phyloP scores from a whole-genome alignment of 2,329 filamentous ascomycete species.

The Sordariomycetes sp. region DNA sequence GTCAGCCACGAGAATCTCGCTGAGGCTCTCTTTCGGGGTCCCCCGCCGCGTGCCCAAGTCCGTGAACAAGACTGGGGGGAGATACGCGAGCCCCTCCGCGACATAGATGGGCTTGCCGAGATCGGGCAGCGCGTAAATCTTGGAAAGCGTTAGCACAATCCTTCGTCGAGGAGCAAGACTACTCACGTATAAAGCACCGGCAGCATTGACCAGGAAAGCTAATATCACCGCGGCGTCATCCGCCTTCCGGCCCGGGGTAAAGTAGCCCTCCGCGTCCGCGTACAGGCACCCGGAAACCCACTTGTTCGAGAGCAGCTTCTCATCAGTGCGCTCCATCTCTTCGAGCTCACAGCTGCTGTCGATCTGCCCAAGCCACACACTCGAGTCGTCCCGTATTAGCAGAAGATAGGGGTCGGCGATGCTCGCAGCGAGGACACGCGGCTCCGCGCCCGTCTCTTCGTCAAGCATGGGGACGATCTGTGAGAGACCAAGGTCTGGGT shows the following conservation, averaged over 20 bases:
- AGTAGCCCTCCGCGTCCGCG: slow-evolving; percentile 45
- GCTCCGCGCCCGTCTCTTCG: slow-evolving; percentile 73
- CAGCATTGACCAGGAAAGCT: slow-evolving; percentile 63
- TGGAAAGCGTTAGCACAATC: neutral
- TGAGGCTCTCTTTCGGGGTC: slow-evolving; percentile 57
- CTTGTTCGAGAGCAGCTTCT: slow-evolving; percentile 43
- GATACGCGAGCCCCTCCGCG: slow-evolving; percentile 63
- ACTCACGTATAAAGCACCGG: slow-evolving; percentile 64
- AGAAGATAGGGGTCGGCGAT: slow-evolving; percentile 80
- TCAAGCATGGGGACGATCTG: slow-evolving; percentile 92
- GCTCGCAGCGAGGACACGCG: slow-evolving; percentile 64
- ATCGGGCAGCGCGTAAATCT: slow-evolving; percentile 69
- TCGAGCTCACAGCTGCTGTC: slow-evolving; percentile 67
- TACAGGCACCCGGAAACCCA: slow-evolving; percentile 83
- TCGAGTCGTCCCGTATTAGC: slow-evolving; percentile 72
- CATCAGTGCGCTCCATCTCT: slow-evolving; percentile 55
- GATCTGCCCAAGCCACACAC: slow-evolving; percentile 65
- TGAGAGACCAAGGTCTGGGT: slow-evolving; percentile 66
- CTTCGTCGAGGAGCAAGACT: neutral
- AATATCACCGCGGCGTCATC: slow-evolving; percentile 37
- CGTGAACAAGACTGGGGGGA: slow-evolving; percentile 61
- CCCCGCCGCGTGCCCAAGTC: slow-evolving; percentile 59
- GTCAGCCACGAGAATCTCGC: slow-evolving; percentile 73
- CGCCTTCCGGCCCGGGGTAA: slow-evolving; percentile 31
- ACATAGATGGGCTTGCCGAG: slow-evolving; percentile 59